These are phyloP conservation scores for Casuarina cunninghamiana DNA, from an alignment of 306 rosid genomes.

Conservation along the genomic window DNA sequence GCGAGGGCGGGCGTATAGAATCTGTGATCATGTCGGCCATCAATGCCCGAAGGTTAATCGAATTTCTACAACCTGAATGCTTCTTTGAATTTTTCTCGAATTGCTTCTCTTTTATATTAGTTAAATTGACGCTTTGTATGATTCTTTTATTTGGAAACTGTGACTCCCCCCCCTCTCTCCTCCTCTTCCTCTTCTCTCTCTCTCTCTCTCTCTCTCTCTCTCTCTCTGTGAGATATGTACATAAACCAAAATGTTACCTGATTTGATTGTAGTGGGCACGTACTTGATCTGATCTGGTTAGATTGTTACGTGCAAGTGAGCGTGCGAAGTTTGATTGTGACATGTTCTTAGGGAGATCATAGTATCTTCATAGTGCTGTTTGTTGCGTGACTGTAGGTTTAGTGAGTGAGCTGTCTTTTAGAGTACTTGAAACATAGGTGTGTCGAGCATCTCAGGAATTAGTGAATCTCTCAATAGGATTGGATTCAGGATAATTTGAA, in stretches of 20 bases:
- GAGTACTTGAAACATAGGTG: no score
- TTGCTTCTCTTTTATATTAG: background rate
- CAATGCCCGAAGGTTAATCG: conserved; percentile 55
- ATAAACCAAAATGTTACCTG: background rate
- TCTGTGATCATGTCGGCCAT: conserved; percentile 22
- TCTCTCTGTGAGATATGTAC: background rate
- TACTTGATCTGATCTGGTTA: background rate
- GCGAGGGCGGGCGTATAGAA: background rate
- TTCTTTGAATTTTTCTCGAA: background rate
- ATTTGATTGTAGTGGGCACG: background rate
- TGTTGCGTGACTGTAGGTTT: background rate
- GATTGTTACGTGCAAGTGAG: background rate
- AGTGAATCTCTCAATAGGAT: background rate
- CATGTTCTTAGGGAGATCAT: background rate
- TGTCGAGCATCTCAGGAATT: background rate
- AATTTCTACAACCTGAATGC: background rate
- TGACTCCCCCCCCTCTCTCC: no score
- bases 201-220: no score
- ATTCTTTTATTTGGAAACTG: background rate
- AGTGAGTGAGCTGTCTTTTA: background rate
- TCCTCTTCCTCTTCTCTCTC: no score
- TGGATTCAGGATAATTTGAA: background rate
- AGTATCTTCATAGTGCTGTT: background rate
- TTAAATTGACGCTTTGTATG: background rate
- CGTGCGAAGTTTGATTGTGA: background rate